Evolutionary conservation across 768 basidiomycete species (phyloP).

Genomic region (Naganishia antarctica): DNA sequence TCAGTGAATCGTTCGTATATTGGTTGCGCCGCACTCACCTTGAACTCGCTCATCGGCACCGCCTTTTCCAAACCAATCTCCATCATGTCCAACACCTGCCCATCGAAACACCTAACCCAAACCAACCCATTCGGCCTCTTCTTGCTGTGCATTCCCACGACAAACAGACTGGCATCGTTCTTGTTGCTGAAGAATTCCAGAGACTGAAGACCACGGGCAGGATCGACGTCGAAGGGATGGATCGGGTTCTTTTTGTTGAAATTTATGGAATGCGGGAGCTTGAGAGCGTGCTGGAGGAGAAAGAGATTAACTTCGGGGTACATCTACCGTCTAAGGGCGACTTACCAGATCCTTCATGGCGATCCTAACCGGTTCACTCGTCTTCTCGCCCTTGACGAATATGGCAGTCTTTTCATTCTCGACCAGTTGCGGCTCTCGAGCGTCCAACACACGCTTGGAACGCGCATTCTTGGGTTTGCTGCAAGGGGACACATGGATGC

Average conservation of each 20-base stretch:
- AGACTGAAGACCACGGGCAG: constrained; percentile 52
- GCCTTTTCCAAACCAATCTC: constrained; percentile 84
- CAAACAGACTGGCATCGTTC: constrained; percentile 88
- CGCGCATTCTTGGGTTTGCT: constrained; percentile 95
- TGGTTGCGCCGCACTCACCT: constrained; percentile 60
- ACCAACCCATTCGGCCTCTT: constrained; percentile 85
- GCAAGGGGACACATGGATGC: not conserved
- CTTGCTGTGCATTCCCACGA: constrained; percentile 86
- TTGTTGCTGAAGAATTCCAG: constrained; percentile 89
- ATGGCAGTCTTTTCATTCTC: constrained; percentile 74
- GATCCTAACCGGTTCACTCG: constrained; percentile 69
- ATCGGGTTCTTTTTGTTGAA: constrained; percentile 91
- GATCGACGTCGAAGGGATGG: constrained; percentile 78
- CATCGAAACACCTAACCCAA: constrained; percentile 80
- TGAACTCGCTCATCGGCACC: constrained; percentile 72
- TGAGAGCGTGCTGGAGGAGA: constrained; percentile 72
- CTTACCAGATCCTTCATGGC: constrained; percentile 87
- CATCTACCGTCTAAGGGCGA: constrained; percentile 25
- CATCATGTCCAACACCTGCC: constrained; percentile 84
- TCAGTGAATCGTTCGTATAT: no score
- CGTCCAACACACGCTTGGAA: constrained; percentile 80
- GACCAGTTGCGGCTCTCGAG: constrained; percentile 79
- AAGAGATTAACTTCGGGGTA: not conserved
- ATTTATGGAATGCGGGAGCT: constrained; percentile 80
- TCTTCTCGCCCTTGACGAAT: constrained; percentile 82